Base-by-base conservation (phyloP, 306 rosid species). In the Cyclanthera cordifolia region DNA sequence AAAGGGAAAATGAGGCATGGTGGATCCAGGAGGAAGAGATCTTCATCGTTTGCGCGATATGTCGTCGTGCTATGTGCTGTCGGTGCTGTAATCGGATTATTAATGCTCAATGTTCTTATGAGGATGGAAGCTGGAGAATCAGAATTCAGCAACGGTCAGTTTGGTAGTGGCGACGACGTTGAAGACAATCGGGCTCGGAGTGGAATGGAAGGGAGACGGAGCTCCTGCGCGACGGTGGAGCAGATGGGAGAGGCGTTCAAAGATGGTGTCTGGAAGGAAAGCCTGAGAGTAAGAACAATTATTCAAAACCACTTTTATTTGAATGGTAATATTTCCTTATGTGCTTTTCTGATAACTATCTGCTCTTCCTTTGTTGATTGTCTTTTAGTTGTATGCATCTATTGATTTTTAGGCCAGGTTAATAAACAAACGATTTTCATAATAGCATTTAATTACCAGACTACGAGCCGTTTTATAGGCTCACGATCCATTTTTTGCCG, bases 201-300 rank as follows among this genome's bases (percentile, higher is more conserved):
- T 9, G 45, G 13, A 53, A 56, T 73, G 16, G 54, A 41, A 70
- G 27, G 30, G 13, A 65, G 70, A 20, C 76, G 51, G 77, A 76
- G 76, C 37, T 28, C 85, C 55, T 93, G 98, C 51, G 91, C 87
- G 3, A 83, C 91, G 79, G 96, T 93, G 80, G 95, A 89, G 63
- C 85, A 84, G 78, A 93, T 93, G 98, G 98, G 96, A 32, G 64
- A 82, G 47, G 82, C 79, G 56, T 84, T 86, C 43, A 55, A 64
- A 16, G 70, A 72, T 17, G 79, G 79, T 49, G 69, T 53, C 56
- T 78, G 77, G 80, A 70, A 69, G 48, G 86, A 87, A 51, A 82
- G 88, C 25, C 76, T 84, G 45, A 74, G 86, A 82, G 86, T 87
- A 46, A 83, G 96, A 80, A 79, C 72, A 69, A 67, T 86, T 28